A percentile compares a stretch with the other conserved stretches of the same genome.
phyloP scores from a whole-genome alignment of 352 stramenopile species.

The Hyaloperonospora brassicae region DNA sequence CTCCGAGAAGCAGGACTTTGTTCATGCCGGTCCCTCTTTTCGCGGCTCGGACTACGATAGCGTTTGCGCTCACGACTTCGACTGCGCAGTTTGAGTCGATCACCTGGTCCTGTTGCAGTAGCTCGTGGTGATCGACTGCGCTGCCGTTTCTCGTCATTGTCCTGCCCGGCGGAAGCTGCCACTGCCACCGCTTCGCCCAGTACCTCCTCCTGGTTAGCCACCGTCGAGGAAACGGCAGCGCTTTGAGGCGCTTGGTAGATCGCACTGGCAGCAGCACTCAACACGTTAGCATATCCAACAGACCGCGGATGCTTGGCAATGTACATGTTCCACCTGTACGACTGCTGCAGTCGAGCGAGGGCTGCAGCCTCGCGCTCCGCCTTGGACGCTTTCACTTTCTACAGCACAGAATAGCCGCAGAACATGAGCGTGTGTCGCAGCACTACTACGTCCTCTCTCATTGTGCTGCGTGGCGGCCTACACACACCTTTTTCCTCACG shows the following conservation, averaged over 20 bases:
- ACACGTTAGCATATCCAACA: constrained; percentile 2
- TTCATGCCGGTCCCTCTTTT: constrained; percentile 22
- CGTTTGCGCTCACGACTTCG: constrained; percentile 22
- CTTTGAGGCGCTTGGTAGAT: constrained; percentile 38
- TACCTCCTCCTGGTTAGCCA: constrained; percentile 7
- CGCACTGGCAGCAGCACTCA: constrained; percentile 23
- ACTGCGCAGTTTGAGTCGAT: constrained; percentile 15
- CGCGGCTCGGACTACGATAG: constrained; percentile 16
- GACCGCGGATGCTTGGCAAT: neutral
- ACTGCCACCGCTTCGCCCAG: neutral
- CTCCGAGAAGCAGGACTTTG: constrained; percentile 15
- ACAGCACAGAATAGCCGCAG: constrained; percentile 3
- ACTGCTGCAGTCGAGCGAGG: constrained; percentile 68
- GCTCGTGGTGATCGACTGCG: constrained; percentile 20
- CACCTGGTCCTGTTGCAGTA: constrained; percentile 2
- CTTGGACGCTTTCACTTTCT: constrained; percentile 65
- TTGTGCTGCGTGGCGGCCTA: neutral
- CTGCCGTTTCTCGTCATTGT: constrained; percentile 10
- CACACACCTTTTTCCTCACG: constrained; percentile 67
- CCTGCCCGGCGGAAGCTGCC: neutral
- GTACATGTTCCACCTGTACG: constrained; percentile 47
- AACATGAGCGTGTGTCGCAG: neutral
- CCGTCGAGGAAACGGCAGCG: constrained; percentile 8
- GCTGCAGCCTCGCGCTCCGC: constrained; percentile 74
- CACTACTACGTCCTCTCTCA: neutral